Base-by-base conservation (phyloP, 192 early-diverging fungal genomes). In the Mortierella antarctica region DNA sequence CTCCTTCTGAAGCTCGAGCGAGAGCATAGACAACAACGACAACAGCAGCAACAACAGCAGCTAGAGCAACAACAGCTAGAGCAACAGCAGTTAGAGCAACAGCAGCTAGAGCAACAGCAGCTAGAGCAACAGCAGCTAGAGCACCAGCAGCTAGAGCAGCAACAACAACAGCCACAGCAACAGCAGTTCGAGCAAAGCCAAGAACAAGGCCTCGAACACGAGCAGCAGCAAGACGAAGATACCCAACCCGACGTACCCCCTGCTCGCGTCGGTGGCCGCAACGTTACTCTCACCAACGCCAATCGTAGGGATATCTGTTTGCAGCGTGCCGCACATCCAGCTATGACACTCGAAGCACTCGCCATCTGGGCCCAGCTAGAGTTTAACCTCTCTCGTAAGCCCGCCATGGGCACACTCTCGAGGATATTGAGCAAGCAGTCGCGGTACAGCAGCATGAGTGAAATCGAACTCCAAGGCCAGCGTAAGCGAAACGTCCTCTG, bases 321-420 rank as follows among this genome's bases (percentile, higher is more conserved):
- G 39, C 57, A 66, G 39, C 62, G 77, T 1, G 5, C 13, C n/a
- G 40, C 59, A 5, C 67, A 67, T 57, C 77, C 77, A 20, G 77
- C 65, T 0, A 62, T 80, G 65, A 80, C 77, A 9, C 70, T 80
- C 7, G 55, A 71, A 0, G 58, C 51, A 7, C 67, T 80, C 20
- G 70, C 51, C 7, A 46, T 20, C 21, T 80, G 77, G 77, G 70
- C 77, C 31, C 52, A 62, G 18, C 44, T 63, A 56, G 46, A 67
- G 20, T 72, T 72, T 18, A 11, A 46, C 7, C 63, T 72, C 20
- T n/a, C 31, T 6, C 63, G 70, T 8, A 63, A 50, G 53, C 77
- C 77, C 2, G 77, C 77, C 23, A 80, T 80, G 57, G 77, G 77
- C 10, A 72, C 77, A 0, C 70, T 80, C 39, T 80, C 77, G 4